Conservation (phyloP, 1,284 basidiomycete species). For the Tausonia pullulans region DNA sequence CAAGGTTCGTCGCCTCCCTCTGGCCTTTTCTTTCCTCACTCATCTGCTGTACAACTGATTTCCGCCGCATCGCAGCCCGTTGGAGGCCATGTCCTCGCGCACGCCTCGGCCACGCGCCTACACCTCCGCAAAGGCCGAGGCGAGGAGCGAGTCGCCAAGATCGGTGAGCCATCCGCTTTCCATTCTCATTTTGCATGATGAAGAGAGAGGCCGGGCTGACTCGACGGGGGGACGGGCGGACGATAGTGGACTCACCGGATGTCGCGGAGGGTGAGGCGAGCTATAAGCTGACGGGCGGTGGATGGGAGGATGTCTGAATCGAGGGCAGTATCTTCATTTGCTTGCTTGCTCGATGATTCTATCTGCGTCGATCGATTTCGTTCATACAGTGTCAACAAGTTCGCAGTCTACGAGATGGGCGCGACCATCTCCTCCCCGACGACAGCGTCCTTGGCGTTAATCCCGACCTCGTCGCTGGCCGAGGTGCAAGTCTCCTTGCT, state of each 20-base stretch:
- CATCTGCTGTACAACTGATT: background rate
- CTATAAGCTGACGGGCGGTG: conserved; percentile 9
- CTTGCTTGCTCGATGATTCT: too few species aligned
- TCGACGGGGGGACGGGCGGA: too few species aligned
- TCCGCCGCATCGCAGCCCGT: background rate
- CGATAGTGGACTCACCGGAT: conserved; percentile 6
- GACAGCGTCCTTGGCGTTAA: conserved; percentile 3
- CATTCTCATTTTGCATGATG: background rate
- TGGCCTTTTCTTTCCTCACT: background rate
- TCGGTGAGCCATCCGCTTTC: background rate
- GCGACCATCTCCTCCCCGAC: background rate
- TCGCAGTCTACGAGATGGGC: background rate
- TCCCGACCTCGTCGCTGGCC: background rate
- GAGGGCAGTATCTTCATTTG: too few species aligned
- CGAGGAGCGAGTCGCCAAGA: conserved; percentile 10
- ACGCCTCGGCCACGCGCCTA: conserved; percentile 11
- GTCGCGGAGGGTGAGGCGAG: conserved; percentile 12
- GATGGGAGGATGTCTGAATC: conserved; percentile 8
- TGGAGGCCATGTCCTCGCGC: conserved; percentile 7
- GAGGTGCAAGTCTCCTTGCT: background rate
- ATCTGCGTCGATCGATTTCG: too few species aligned
- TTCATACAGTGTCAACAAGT: too few species aligned
- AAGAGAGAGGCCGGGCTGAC: background rate
- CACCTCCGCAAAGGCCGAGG: conserved; percentile 15
- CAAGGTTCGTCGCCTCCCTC: background rate